phyloP scores from a whole-genome alignment of 305 asterid genomes.

The Solanum hybrid region DNA sequence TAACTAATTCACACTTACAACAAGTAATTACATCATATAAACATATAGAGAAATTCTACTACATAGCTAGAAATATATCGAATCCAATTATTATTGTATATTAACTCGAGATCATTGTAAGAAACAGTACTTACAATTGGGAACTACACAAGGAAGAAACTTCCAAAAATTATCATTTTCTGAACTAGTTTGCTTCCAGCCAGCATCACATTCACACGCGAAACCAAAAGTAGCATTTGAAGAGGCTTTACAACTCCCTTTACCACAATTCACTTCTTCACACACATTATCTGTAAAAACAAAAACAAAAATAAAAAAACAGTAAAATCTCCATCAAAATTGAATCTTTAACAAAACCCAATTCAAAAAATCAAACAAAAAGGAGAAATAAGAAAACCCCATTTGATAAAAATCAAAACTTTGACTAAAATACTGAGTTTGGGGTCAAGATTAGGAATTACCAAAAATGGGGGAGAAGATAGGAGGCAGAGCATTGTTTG shows the following conservation, averaged over 20 bases:
- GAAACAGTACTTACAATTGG: slow-evolving; percentile 47
- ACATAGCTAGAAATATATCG: not conserved
- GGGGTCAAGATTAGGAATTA: not conserved
- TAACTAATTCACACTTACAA: not conserved
- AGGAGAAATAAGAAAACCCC: not conserved
- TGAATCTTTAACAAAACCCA: not conserved
- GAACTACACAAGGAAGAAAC: slow-evolving; percentile 72
- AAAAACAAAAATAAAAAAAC: not conserved
- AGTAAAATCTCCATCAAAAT: not conserved
- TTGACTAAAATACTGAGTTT: not conserved
- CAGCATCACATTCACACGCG: slow-evolving; percentile 53
- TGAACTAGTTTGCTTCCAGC: slow-evolving; percentile 63
- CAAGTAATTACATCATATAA: not conserved
- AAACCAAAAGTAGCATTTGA: slow-evolving; percentile 34
- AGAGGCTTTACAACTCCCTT: slow-evolving; percentile 53
- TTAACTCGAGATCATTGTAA: not conserved
- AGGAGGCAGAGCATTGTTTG: slow-evolving; percentile 26
- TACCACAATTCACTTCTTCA: slow-evolving; percentile 48
- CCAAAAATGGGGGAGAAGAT: slow-evolving; percentile 33
- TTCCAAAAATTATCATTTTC: slow-evolving; percentile 28
- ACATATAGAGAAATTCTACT: not conserved
- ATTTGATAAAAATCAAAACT: not conserved
- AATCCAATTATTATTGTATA: not conserved
- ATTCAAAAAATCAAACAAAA: slow-evolving; percentile 3
- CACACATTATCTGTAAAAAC: slow-evolving; percentile 36